Base-by-base conservation (phyloP, 768 basidiomycete species). In the Suillus clintonianus region DNA sequence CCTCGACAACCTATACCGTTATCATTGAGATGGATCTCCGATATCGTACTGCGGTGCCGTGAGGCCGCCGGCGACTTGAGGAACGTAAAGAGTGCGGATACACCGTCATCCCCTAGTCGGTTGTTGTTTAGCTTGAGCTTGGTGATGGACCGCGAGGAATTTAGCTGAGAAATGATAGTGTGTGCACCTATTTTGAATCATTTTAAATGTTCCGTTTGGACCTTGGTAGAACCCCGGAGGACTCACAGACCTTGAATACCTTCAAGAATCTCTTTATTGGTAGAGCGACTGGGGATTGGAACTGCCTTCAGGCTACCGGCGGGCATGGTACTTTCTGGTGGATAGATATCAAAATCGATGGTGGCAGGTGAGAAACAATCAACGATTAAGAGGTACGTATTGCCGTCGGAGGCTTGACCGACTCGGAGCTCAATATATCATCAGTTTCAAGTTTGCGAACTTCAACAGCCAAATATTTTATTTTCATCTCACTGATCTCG, bases 41-140 rank as follows among this genome's bases (percentile, higher is more conserved):
- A 69, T 62, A 90, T 77, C 1, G 62, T 62, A 36, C 58, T 64
- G 60, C 72, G 75, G 70, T 87, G 79, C 63, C 74, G 77, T 54
- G 79, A 76, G 6, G 86, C 88, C 24, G 74, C 65, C 27, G 74
- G 71, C 30, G 56, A 57, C 39, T 7, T 41, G 8, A 90, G 80
- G 68, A 84, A 89, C 34, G 74, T 72, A 71, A 89, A 88, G 11
- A 90, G 72, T 8, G 77, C 73, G 32, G 78, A 75, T 65, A 83
- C 79, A 14, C 89, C 89, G 22, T 85, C 82, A 67, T 89, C 83
- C 5, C 83, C 82, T 3, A 90, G 80, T 6, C 78, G 67, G 67
- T 88, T 90, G 62, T 87, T 82, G 13, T 84, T 82, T 27, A 89
- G 67, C 22, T 83, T 76, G 37, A 90, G 77, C 66, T 81, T 84